Percentiles rank a stretch among this genome's conserved stretches.
These are phyloP conservation scores for Saccharomycopsis sp. DNA, from an alignment of 805 yeast species.

Conservation along the genomic window DNA sequence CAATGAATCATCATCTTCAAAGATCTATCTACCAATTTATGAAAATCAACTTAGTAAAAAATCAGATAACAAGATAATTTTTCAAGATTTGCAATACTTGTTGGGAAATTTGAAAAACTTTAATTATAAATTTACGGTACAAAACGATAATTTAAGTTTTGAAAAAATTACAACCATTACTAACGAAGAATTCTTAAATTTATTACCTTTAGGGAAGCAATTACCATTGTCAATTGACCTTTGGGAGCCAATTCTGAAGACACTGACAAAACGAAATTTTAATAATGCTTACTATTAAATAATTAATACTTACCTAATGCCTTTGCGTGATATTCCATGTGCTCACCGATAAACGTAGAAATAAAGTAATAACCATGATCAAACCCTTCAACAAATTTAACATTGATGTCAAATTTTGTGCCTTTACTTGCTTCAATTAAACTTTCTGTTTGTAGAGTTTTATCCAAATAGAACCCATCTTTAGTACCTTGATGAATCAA, in stretches of 20 bases:
- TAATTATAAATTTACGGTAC: constrained; percentile 12
- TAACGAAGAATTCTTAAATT: constrained; percentile 1
- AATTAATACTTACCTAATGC: no score
- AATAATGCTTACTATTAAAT: constrained; percentile 6
- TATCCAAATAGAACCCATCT: constrained; percentile 58
- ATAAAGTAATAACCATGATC: constrained; percentile 91
- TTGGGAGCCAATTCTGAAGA: constrained; percentile 11
- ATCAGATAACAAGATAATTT: constrained; percentile 6
- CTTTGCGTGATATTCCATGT: constrained; percentile 82
- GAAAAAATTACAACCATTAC: constrained; percentile 9
- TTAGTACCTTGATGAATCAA: constrained; percentile 77
- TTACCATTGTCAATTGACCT: constrained; percentile 13
- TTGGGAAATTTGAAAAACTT: constrained; percentile 14
- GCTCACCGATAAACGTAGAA: constrained; percentile 70
- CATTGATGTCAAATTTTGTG: constrained; percentile 50
- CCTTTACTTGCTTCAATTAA: constrained; percentile 52
- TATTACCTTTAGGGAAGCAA: constrained; percentile 17
- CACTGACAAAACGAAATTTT: not conserved
- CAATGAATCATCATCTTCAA: not conserved
- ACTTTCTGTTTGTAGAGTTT: constrained; percentile 71
- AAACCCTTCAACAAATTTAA: constrained; percentile 71
- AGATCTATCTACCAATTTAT: no score
- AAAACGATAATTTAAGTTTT: constrained; percentile 19
- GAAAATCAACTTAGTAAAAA: not conserved
- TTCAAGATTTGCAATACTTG: constrained; percentile 15